Evolutionary conservation across 2,329 filamentous ascomycete species (phyloP), one percentile per base, ranked within the genome.

Genomic region (Penicillium griseofulvum): DNA sequence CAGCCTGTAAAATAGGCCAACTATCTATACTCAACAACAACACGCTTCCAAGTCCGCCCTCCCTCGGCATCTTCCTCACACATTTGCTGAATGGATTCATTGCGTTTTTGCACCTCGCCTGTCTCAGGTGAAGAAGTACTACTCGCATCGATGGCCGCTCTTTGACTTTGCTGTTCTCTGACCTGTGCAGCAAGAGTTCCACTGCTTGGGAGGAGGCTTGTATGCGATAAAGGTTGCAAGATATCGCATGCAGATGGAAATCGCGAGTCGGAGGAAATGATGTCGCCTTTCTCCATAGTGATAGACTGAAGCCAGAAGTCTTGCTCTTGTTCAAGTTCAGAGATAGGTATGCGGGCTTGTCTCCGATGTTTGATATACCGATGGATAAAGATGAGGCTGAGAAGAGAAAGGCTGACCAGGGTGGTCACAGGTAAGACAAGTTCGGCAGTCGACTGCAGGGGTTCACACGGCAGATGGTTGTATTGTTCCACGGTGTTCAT

Each of bases 1-100:
- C 2, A 22, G 10, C 2, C 11, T 3, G 17, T 14, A 48, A 26
- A n/a, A n/a, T n/a, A 41, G 17, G 28, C 14, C 36, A n/a, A 12
- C 37, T 67, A 74, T 37, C 58, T 67, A 56, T 74, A 75, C 52
- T 76, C 72, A 11, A 74, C 57, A 44, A 74, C 66, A 41, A 69
- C 62, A 24, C 73, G 64, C 55, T 64, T 67, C 68, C 70, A 75
- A 28, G 64, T 69, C 22, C 71, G 67, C 24, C 58, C 52, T 10
- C 70, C 71, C 16, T 71, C 63, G 19, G 55, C 59, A 49, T 72
- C 71, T 24, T 57, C 60, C 45, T 71, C 65, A 11, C 60, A 63
- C 56, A 74, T 63, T 44, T 69, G 55, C 47, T 73, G 68, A n/a
- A 69, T 61, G 5, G 65, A 63, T 52, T 74, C 65, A 14, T 56